Base-by-base conservation (phyloP, 768 basidiomycete genomes). In the Mycena metata region DNA sequence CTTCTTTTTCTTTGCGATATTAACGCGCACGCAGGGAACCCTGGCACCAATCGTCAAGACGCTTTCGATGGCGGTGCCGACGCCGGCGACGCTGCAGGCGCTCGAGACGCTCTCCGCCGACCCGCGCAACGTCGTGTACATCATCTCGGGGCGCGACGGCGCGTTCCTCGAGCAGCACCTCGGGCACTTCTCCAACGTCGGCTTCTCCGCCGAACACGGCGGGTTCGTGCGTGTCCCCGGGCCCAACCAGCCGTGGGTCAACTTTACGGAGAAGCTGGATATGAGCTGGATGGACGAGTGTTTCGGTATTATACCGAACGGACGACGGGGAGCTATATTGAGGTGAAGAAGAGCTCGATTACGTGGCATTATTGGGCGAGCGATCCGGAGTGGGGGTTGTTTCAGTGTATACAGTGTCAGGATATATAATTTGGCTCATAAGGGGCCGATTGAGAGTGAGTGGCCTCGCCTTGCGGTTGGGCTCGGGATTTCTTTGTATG, bases 271-370 rank as follows among this genome's bases (percentile, higher is more conserved):
- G 79, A 87, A 85, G 69, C 78, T 99, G 76, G 96, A 99, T 81
- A 99, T 99, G 97, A 89, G 89, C 71, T 99, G 97, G 97, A 96
- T 97, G 93, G 83, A 80, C 59, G 97, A 99, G 91, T 99, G 56
- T 99, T 99, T 81, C 89, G 87, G 79, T 99, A 97, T 81, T 97
- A 97, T 81, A 97, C 95, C 19, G 96, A 97, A 88, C 85, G 97
- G 58, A 99, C 97, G 73, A 95, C 95, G 41, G 97, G 97, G n/a
- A 93, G 93, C 72, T 92, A 93, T 74, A 95, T 99, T 67, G 97
- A 99, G 85, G 84, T 92, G 79, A 99, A 99, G 89, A 96, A 96
- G 87, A 95, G 94, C 75, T 93, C 93, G 67, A 94, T 99, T 78
- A 98, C 96, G 47, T 99, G 97, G 97, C 97, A 99, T 81, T 98